Evolutionary conservation across 495 filamentous ascomycete species (phyloP), one percentile per base, ranked within the genome.

Genomic region (Gamarada debralockiae): DNA sequence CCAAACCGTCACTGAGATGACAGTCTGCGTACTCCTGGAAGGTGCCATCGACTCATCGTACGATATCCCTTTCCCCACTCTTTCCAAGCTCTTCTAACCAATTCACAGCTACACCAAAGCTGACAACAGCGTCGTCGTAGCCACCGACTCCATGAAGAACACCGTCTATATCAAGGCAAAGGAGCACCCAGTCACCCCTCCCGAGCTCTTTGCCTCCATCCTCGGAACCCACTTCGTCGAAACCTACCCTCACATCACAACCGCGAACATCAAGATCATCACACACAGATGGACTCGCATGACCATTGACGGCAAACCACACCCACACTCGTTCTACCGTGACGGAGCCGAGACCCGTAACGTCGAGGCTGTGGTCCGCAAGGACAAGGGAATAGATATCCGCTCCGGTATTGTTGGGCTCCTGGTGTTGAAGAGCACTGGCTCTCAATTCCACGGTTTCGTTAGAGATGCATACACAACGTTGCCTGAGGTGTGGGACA

Each of bases 61-160:
- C 65, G 86, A 59, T 44, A 25, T 21, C 8, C 14, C 15, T 9
- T 13, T 18, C n/a, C n/a, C n/a, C n/a, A n/a, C 25, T 21, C 29
- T 13, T 46, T 41, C 13, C 23, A 18, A 3, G 48, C 36, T 14
- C 36, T 13, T 23, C 58, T 63, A 49, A 65, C 49, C 31, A 51
- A 31, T 24, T 3, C 3, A 15, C 27, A 92, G 87, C 47, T 97
- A 96, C 77, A 98, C 91, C 53, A 69, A 80, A 64, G 92, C 90
- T 62, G 93, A 98, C 73, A 98, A 98, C 77, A 88, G 85, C 67
- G 88, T 95, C 48, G 79, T 98, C 21, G 93, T 98, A 36, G 91
- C 93, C 46, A 98, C 93, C 34, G 93, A 98, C 71, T 92, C 91
- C 9, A 92, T 96, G 76, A 98, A 98, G 74, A 96, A 98, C 73